Base-by-base conservation (phyloP, 441 rosid genomes). In the Sinapis alba region DNA sequence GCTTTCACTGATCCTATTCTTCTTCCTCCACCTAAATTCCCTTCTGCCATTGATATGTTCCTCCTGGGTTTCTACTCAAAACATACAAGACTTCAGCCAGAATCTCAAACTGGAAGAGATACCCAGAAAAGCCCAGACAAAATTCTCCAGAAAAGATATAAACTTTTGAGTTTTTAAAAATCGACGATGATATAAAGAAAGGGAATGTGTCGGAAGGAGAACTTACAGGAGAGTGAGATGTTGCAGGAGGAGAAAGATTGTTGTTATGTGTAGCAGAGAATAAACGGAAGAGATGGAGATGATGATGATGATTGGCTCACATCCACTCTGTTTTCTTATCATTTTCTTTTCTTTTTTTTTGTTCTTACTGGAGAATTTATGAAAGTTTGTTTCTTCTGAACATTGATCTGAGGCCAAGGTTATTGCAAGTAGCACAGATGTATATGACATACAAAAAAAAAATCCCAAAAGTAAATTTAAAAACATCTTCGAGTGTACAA, bases 1-100 rank as follows among this genome's bases (percentile, higher is more conserved):
- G 87, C 91, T 82, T 83, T 88, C 16, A 90, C 94, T 19, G 93
- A 65, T 62, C 91, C 92, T 12, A 38, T 76, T 83, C 80, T 85
- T 78, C 84, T 87, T 54, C 81, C 73, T 34, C 73, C 79, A 32
- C 78, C 85, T 50, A 70, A 60, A 26, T 63, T 85, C 67, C 69
- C 77, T 73, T 82, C 74, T 5, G 78, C 90, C 96, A 89, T 88
- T 67, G 15, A 38, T 72, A 0, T 6, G n/a, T 45, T 56, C 53
- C 32, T 57, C 8, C 53, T n/a, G 6, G 3, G 60, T 57, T 64
- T 71, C 62, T 64, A 60, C 73, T 72, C 24, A 72, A 64, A 41
- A 50, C 67, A 50, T 1, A 62, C 1, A 62, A 71, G 27, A 41
- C 28, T n/a, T 58, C 18, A 59, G 28, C 30, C 34, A 62, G 11